phyloP scores from a whole-genome alignment of 148 eudicot species.

The Chenopodium suecicum region DNA sequence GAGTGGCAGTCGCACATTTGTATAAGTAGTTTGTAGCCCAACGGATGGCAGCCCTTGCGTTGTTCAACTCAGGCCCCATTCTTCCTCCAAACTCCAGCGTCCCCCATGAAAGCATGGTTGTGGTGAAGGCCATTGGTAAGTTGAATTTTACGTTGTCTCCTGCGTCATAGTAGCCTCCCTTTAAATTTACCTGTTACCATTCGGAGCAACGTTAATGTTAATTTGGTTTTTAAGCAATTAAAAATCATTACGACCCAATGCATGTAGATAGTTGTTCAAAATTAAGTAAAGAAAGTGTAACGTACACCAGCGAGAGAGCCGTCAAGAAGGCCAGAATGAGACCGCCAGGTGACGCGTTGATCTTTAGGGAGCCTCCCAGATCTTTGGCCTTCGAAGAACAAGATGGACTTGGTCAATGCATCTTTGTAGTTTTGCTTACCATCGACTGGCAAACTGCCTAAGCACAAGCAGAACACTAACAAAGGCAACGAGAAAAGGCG shows the following conservation, averaged over 20 bases:
- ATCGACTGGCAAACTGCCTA: constrained; percentile 20
- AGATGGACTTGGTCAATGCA: constrained; percentile 75
- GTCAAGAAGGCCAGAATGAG: constrained; percentile 57
- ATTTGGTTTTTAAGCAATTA: background rate
- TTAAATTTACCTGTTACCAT: constrained; percentile 64
- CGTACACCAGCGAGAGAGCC: constrained; percentile 69
- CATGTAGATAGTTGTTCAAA: background rate
- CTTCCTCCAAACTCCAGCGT: constrained; percentile 58
- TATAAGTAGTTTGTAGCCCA: constrained; percentile 86
- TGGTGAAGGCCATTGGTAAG: constrained; percentile 85
- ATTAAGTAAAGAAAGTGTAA: background rate
- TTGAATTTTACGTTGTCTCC: constrained; percentile 96
- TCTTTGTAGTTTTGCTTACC: constrained; percentile 61
- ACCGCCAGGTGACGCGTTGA: constrained; percentile 63
- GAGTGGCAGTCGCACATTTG: constrained; percentile 74
- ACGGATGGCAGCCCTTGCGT: constrained; percentile 53
- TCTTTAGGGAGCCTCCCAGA: constrained; percentile 59
- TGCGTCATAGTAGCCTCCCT: constrained; percentile 92
- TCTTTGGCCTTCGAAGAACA: constrained; percentile 88
- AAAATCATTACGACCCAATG: background rate
- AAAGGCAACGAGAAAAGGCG: constrained; percentile 17
- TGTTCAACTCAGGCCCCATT: constrained; percentile 56
- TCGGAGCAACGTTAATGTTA: background rate
- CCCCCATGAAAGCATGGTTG: constrained; percentile 56
- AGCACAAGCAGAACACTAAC: constrained; percentile 15